phyloP scores from a whole-genome alignment of 768 basidiomycete genomes.

The Russula olivacea region DNA sequence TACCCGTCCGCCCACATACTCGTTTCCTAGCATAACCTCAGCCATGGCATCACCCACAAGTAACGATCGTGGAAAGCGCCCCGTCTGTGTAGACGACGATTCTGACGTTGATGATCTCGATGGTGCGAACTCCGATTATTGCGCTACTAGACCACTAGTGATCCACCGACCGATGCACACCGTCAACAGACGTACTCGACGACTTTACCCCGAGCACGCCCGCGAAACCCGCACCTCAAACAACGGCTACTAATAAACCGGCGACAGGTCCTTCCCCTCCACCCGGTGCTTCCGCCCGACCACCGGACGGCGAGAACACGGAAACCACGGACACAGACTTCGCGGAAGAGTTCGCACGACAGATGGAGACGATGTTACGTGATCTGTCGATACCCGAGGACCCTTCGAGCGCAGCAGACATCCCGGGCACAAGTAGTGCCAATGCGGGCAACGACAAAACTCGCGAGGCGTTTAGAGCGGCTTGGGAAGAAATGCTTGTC shows the following conservation, averaged over 20 bases:
- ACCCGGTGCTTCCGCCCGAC: slow-evolving; percentile 23
- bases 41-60: slow-evolving; percentile 9
- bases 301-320: slow-evolving; percentile 24
- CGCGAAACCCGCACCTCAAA: slow-evolving; percentile 21
- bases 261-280: slow-evolving; percentile 23
- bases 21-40: neutral
- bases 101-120: slow-evolving; percentile 71
- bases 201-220: slow-evolving; percentile 35
- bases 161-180: slow-evolving; percentile 7
- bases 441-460: slow-evolving; percentile 30
- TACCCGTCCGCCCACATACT: neutral
- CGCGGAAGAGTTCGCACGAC: slow-evolving; percentile 36
- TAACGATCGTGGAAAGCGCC: slow-evolving; percentile 8
- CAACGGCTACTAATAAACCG: slow-evolving; percentile 23
- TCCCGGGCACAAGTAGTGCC: slow-evolving; percentile 15
- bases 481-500: slow-evolving; percentile 68
- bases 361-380: slow-evolving; percentile 43
- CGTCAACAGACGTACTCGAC: slow-evolving; percentile 42
- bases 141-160: neutral
- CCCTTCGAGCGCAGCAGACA: slow-evolving; percentile 12
- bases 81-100: slow-evolving; percentile 28
- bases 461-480: slow-evolving; percentile 41
- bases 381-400: slow-evolving; percentile 32
- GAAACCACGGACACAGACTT: slow-evolving; percentile 32
- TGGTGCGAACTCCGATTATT: slow-evolving; percentile 32